A percentile compares a stretch with the other conserved stretches of the same genome.
Conservation (phyloP, 495 filamentous ascomycete species). For the Thermochaetoides thermophila region DNA sequence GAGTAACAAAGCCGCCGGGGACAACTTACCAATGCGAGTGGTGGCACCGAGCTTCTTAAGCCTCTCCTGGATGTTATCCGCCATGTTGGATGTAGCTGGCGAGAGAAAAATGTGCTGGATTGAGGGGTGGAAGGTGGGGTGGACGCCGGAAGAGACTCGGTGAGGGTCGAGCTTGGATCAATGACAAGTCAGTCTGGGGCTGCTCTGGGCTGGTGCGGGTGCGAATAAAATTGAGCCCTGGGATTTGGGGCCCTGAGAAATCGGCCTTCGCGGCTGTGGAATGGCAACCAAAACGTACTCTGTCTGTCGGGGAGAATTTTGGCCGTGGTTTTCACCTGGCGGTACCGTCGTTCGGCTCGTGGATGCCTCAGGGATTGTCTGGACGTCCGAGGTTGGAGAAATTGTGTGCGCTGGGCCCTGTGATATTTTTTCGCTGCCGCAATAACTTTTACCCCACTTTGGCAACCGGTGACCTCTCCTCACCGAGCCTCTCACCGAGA, state of each 20-base stretch:
- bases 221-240: no score
- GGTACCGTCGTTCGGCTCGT: constrained; percentile 14
- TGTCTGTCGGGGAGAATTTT: constrained; percentile 9
- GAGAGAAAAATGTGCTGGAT: neutral
- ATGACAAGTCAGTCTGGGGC: constrained; percentile 7
- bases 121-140: constrained; percentile 9
- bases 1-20: no score
- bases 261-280: constrained; percentile 1
- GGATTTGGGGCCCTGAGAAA: no score
- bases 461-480: constrained; percentile 6
- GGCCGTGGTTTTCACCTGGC: constrained; percentile 8
- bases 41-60: constrained; percentile 64
- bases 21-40: constrained; percentile 61
- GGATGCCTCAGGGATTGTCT: constrained; percentile 14
- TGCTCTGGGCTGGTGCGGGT: constrained; percentile 5
- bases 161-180: constrained; percentile 9
- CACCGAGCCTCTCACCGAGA: constrained; percentile 10
- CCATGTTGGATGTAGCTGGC: constrained; percentile 35
- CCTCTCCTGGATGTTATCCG: constrained; percentile 50
- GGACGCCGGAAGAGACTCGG: constrained; percentile 11
- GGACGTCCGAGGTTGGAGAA: constrained; percentile 21
- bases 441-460: constrained; percentile 22
- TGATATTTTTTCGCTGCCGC: constrained; percentile 22
- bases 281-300: constrained; percentile 11
- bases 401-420: constrained; percentile 22